Evolutionary conservation across 139 green algal genomes (phyloP).

Genomic region (Dunaliella primolecta): DNA sequence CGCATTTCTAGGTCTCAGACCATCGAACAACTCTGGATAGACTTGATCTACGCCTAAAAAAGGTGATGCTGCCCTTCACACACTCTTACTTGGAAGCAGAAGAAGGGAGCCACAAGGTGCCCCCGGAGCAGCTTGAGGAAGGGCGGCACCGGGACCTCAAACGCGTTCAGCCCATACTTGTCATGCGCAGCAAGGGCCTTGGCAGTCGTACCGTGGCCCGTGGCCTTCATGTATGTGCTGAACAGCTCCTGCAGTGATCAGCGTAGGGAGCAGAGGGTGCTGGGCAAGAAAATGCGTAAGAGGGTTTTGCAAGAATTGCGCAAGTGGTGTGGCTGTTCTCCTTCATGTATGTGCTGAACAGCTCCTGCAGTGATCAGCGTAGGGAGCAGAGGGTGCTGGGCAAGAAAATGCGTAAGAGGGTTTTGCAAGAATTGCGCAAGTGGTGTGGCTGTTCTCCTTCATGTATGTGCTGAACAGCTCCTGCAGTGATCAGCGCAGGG

Average conservation of each 20-base stretch:
- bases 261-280: too few relatives aligned
- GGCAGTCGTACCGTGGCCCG: conserved; percentile 42
- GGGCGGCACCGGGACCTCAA: conserved; percentile 66
- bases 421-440: too few relatives aligned
- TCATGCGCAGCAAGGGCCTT: conserved; percentile 48
- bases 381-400: too few relatives aligned
- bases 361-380: conserved; percentile 55
- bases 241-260: conserved; percentile 60
- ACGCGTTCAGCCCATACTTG: conserved; percentile 54
- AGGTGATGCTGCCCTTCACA: too few relatives aligned
- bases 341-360: conserved; percentile 51
- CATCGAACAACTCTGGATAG: too few relatives aligned
- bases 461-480: conserved; percentile 58
- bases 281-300: too few relatives aligned
- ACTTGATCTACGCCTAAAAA: too few relatives aligned
- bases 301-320: too few relatives aligned
- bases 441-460: conserved; percentile 40
- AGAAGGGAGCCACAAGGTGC: conserved; percentile 96
- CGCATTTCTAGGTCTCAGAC: too few relatives aligned
- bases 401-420: too few relatives aligned
- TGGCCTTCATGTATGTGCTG: conserved; percentile 41
- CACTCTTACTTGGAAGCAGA: conserved; percentile 84
- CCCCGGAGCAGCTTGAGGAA: conserved; percentile 80
- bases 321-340: conserved; percentile 43
- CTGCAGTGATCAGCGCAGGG: too few relatives aligned